Percentiles rank a stretch among this genome's conserved stretches.
phyloP scores from a whole-genome alignment of 2,329 filamentous ascomycete species.

The Neocatenulostroma microsporum region DNA sequence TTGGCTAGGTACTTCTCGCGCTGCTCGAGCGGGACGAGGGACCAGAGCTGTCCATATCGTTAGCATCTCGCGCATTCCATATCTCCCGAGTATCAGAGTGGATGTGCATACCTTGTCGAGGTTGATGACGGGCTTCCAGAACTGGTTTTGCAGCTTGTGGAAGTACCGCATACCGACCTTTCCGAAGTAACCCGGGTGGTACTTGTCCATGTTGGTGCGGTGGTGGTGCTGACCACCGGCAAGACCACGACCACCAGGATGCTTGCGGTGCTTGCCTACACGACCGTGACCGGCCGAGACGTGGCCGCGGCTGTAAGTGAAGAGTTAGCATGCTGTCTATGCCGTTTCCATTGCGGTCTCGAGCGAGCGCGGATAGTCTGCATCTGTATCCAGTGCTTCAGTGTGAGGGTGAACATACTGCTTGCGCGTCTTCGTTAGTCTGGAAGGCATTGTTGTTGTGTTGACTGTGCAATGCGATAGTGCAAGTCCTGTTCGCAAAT shows the following conservation, averaged over 20 bases:
- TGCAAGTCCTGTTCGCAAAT: no score
- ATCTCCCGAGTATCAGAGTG: no score
- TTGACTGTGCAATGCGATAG: conserved; percentile 8
- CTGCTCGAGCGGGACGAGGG: conserved; percentile 84
- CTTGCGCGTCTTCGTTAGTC: conserved; percentile 69
- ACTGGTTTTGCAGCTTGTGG: conserved; percentile 91
- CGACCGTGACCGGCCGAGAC: conserved; percentile 97
- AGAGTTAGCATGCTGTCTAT: conserved; percentile 13
- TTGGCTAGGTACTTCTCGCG: conserved; percentile 84
- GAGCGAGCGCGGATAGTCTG: no score
- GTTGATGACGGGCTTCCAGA: conserved; percentile 99
- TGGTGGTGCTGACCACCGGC: conserved; percentile 99
- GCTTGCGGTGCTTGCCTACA: conserved; percentile 97
- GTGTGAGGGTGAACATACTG: conserved; percentile 49
- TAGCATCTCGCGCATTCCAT: background rate
- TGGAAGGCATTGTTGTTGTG: conserved; percentile 59
- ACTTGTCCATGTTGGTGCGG: conserved; percentile 85
- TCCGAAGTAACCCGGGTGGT: conserved; percentile 99
- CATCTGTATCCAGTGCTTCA: no score
- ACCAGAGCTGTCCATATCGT: conserved; percentile 64
- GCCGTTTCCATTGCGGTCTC: background rate
- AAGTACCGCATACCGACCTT: conserved; percentile 63
- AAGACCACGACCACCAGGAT: conserved; percentile 70
- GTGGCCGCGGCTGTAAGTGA: conserved; percentile 70
- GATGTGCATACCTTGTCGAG: conserved; percentile 71